Conservation (phyloP, 2,329 filamentous ascomycete genomes). For the Tolypocladium tundrense region DNA sequence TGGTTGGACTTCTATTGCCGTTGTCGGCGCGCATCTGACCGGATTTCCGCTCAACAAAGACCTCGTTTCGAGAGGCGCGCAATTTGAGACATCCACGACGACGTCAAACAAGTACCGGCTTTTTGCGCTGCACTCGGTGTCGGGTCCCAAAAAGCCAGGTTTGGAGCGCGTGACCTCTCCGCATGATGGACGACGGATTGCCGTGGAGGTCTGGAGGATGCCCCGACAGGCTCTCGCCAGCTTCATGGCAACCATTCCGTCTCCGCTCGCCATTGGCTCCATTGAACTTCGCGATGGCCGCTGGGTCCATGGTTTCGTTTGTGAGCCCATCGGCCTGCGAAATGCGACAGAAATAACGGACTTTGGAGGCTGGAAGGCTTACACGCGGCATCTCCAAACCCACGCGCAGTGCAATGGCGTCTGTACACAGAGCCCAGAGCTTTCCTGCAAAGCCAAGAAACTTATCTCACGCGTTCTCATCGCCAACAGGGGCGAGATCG, state of each 20-base stretch:
- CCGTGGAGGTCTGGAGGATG: conserved; percentile 25
- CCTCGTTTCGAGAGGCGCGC: conserved; percentile 18
- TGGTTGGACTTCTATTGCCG: conserved; percentile 13
- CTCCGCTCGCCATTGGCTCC: conserved; percentile 23
- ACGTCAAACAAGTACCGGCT: conserved; percentile 20
- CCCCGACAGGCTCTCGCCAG: conserved; percentile 16
- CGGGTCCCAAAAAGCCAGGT: conserved; percentile 18
- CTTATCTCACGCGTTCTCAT: conserved; percentile 38
- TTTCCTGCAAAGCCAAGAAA: not conserved
- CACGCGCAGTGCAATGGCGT: conserved; percentile 1
- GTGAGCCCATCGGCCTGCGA: conserved; percentile 21
- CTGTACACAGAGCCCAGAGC: not conserved
- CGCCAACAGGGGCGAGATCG: conserved; percentile 68
- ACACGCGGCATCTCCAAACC: conserved; percentile 5
- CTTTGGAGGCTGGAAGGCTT: conserved; percentile 21
- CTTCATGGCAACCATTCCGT: conserved; percentile 21
- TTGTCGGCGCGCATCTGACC: conserved; percentile 24
- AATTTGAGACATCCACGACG: conserved; percentile 11
- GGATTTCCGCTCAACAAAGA: conserved; percentile 24
- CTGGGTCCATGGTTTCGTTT: conserved; percentile 26
- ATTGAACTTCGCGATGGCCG: conserved; percentile 21
- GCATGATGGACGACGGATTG: conserved; percentile 15
- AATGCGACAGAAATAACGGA: conserved; percentile 20
- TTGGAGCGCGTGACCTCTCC: conserved; percentile 14
- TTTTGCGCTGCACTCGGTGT: conserved; percentile 13